These are phyloP conservation scores for Talaromyces amestolkiae DNA, from an alignment of 2,329 filamentous ascomycete species.

Conservation along the genomic window DNA sequence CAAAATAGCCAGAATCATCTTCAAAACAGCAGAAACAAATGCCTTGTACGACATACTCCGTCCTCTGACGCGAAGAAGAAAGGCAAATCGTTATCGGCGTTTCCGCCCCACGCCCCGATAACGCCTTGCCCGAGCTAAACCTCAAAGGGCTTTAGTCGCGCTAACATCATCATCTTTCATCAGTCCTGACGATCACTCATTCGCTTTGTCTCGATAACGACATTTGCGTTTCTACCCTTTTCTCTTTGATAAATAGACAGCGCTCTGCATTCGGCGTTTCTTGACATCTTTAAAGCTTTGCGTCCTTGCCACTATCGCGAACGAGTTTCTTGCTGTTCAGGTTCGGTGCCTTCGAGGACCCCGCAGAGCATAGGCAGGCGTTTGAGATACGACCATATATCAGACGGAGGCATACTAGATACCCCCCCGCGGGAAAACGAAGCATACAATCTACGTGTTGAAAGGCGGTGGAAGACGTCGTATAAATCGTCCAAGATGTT, in stretches of 20 bases:
- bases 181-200: not conserved
- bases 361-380: not conserved
- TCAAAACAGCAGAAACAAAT: not conserved
- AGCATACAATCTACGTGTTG: not conserved
- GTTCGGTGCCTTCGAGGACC: not conserved
- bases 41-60: not conserved
- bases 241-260: not conserved
- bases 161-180: conserved; percentile 3
- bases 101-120: conserved; percentile 1
- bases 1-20: not conserved
- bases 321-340: not conserved
- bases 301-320: not conserved
- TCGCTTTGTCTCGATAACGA: not conserved
- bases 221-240: not conserved
- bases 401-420: not conserved
- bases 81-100: not conserved
- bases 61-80: no score
- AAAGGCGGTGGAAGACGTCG: not conserved
- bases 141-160: conserved; percentile 9
- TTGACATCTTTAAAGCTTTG: no score
- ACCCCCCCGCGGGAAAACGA: not conserved
- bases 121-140: not conserved
- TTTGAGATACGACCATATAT: not conserved
- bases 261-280: not conserved
- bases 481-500: conserved; percentile 1